Base-by-base conservation (phyloP, 345 rosid species). In the Cardamine resedifolia region DNA sequence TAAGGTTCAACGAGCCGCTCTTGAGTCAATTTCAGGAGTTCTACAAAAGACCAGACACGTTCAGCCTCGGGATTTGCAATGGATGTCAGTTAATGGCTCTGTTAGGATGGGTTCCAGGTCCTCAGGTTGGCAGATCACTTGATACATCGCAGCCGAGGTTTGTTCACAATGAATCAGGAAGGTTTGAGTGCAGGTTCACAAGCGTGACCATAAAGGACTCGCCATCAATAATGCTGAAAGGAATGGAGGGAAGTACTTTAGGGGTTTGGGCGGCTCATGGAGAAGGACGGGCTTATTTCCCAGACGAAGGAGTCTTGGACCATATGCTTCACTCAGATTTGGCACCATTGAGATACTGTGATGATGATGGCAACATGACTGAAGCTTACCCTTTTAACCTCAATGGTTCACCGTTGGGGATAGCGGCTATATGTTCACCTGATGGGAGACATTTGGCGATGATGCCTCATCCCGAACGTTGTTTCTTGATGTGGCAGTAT, bases 391-490 rank as follows among this genome's bases (percentile, higher is more conserved):
- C 98, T 7, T 94, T 91, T 83, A 94, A 94, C 76, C 57, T 85
- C 70, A 91, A 94, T 52, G 97, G 98, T n/a, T 94, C 98, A 72
- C 96, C 97, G 10, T 72, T 89, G n/a, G 98, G 98, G 52, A 82
- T 94, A 30, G 97, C 96, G 0, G 98, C 98, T 4, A 78, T 94
- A 50, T 94, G 98, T 74, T 94, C 97, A 0, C 96, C 97, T 6
- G 92, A 94, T 68, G 96, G 98, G 14, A 83, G 98, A 76, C 97
- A 94, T 83, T 83, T 94, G 4, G 98, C 96, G 2, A 88, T 91
- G 98, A 94, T 94, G 98, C 98, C 98, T 77, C 97, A 91, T 71
- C 98, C 98, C 4, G 98, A 94, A 70, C 92, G 97, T 20, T 91
- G 96, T 81, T 94, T 94, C 84, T 77, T 94, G 85, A 94, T 94